These are phyloP conservation scores for Megacollybia platyphylla DNA, from an alignment of 1,284 basidiomycete genomes.

Conservation along the genomic window DNA sequence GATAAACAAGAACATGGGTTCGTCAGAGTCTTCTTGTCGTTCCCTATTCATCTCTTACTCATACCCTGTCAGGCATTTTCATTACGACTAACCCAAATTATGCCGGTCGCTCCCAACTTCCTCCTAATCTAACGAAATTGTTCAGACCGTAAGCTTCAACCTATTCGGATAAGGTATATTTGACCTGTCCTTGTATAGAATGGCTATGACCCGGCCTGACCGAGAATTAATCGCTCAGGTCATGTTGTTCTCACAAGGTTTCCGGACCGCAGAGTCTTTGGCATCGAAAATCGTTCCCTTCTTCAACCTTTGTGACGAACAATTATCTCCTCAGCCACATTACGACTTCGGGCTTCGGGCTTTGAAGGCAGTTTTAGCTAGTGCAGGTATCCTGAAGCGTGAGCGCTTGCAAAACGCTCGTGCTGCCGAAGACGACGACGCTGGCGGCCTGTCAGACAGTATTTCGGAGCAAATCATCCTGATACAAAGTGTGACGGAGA, in stretches of 20 bases:
- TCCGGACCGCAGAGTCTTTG: constrained; percentile 91
- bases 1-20: constrained; percentile 89
- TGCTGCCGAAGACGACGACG: constrained; percentile 25
- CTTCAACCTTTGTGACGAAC: constrained; percentile 97
- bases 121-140: constrained; percentile 92
- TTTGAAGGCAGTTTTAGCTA: constrained; percentile 91
- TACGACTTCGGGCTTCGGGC: constrained; percentile 99
- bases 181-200: constrained; percentile 33
- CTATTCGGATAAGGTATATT: not conserved
- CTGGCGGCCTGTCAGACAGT: constrained; percentile 49
- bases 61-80: constrained; percentile 57
- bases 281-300: constrained; percentile 98
- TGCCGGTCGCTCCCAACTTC: constrained; percentile 92
- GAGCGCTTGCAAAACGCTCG: constrained; percentile 58
- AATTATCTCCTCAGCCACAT: constrained; percentile 94
- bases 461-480: constrained; percentile 91
- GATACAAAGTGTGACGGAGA: constrained; percentile 99
- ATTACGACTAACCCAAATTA: constrained; percentile 99
- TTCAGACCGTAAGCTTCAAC: constrained; percentile 70
- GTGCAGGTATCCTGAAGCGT: constrained; percentile 95
- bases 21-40: constrained; percentile 7
- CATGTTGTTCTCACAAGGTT: constrained; percentile 98
- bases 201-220: constrained; percentile 99
- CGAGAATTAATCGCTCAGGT: constrained; percentile 98
- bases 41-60: not conserved